phyloP scores from a whole-genome alignment of 371 early-diverging fungal species.

The Umbelopsis sp. region DNA sequence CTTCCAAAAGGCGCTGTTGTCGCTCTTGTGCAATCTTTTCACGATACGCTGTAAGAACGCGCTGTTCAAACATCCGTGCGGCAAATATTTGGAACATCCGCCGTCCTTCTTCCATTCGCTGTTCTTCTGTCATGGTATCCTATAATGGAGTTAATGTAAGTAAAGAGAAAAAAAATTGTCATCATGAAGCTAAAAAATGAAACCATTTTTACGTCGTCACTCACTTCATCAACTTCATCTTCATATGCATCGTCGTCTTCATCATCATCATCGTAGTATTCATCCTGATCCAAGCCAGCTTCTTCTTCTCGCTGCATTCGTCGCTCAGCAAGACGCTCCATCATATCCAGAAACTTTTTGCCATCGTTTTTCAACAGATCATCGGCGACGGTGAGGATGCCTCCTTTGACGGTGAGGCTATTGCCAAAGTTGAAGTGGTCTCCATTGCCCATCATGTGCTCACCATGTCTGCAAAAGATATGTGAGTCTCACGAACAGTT shows the following conservation, averaged over 20 bases:
- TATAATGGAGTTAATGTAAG: slow-evolving; percentile 26
- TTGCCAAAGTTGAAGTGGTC: slow-evolving; percentile 65
- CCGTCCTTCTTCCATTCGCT: slow-evolving; percentile 89
- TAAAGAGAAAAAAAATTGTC: not conserved
- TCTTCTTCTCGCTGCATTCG: slow-evolving; percentile 80
- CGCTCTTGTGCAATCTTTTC: slow-evolving; percentile 90
- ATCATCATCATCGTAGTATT: slow-evolving; percentile 45
- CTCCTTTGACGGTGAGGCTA: slow-evolving; percentile 73
- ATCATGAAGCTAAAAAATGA: slow-evolving; percentile 1
- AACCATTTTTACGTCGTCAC: slow-evolving; percentile 17
- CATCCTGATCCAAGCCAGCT: slow-evolving; percentile 32
- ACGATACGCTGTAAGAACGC: slow-evolving; percentile 87
- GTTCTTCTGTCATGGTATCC: slow-evolving; percentile 80
- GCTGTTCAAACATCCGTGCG: slow-evolving; percentile 94
- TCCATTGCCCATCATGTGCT: slow-evolving; percentile 18
- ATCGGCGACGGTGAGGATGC: slow-evolving; percentile 87
- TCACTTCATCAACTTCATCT: slow-evolving; percentile 60
- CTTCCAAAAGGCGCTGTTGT: slow-evolving; percentile 76
- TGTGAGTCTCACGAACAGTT: not conserved
- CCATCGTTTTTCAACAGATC: slow-evolving; percentile 92
- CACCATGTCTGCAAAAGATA: slow-evolving; percentile 4
- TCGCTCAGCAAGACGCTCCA: slow-evolving; percentile 92
- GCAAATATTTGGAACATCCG: slow-evolving; percentile 94
- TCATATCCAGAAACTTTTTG: slow-evolving; percentile 90
- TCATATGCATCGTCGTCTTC: slow-evolving; percentile 68